A percentile compares a stretch with the other conserved stretches of the same genome.
phyloP scores from a whole-genome alignment of 176 grass and related monocot genomes.

The Miscanthus lutarioriparius region DNA sequence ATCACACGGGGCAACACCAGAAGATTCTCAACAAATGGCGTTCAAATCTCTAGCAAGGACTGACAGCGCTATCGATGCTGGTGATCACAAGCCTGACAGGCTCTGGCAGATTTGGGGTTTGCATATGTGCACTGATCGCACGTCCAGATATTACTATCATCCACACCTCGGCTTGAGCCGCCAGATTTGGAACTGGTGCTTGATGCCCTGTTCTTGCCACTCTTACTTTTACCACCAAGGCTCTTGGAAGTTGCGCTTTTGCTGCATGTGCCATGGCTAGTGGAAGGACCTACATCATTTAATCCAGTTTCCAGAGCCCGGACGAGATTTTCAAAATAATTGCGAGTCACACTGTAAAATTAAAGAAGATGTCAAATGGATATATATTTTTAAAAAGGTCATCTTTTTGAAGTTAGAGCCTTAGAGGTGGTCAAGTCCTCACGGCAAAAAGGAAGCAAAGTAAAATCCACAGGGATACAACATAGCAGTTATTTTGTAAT shows the following conservation, averaged over 20 bases:
- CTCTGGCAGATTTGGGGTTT: conserved; percentile 61
- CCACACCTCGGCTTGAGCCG: conserved; percentile 52
- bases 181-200: conserved; percentile 57
- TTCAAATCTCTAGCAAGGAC: conserved; percentile 19
- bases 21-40: not conserved
- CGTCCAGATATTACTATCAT: conserved; percentile 76
- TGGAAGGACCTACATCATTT: conserved; percentile 91
- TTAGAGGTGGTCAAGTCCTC: not conserved
- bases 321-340: conserved; percentile 99
- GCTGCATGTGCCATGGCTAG: conserved; percentile 61
- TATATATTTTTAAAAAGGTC: not conserved
- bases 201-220: conserved; percentile 58
- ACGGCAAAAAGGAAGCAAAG: conserved; percentile 16
- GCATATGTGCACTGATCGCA: conserved; percentile 85
- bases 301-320: conserved; percentile 92
- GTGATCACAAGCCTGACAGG: conserved; percentile 78
- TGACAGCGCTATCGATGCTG: conserved; percentile 42
- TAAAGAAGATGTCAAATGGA: conserved; percentile 9
- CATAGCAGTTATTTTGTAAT: not conserved
- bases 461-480: not conserved
- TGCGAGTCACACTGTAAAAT: conserved; percentile 85
- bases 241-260: conserved; percentile 75
- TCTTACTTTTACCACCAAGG: conserved; percentile 70
- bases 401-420: not conserved
- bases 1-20: not conserved